phyloP scores from a whole-genome alignment of 1,284 basidiomycete species.

The Sanguinoderma infundibulare region DNA sequence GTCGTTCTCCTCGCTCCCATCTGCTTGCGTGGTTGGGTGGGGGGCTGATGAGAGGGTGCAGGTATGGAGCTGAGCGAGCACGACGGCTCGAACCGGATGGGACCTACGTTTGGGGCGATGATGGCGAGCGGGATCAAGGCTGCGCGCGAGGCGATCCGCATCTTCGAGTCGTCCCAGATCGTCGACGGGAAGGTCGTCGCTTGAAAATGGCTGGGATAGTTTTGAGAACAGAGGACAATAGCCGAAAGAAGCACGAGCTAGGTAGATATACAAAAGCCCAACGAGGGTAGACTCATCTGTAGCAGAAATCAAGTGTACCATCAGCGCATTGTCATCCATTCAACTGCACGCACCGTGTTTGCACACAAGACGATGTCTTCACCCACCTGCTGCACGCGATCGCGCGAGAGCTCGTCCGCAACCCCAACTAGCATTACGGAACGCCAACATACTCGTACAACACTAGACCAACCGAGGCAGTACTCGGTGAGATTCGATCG shows the following conservation, averaged over 20 bases:
- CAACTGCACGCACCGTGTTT: constrained; percentile 5
- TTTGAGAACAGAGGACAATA: background rate
- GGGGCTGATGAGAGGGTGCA: constrained; percentile 25
- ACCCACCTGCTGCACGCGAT: background rate
- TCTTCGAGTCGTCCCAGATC: constrained; percentile 62
- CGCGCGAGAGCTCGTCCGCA: background rate
- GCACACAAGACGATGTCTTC: background rate
- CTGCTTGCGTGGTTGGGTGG: background rate
- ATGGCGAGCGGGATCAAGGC: constrained; percentile 82
- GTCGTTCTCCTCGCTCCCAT: constrained; percentile 24
- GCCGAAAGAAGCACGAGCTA: no score
- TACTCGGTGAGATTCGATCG: background rate
- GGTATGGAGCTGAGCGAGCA: constrained; percentile 89
- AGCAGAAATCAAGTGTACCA: background rate
- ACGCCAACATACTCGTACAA: constrained; percentile 21
- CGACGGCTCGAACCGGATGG: constrained; percentile 79
- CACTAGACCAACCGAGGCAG: constrained; percentile 6
- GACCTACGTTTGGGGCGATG: constrained; percentile 85
- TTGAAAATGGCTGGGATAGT: constrained; percentile 22
- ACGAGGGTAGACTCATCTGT: background rate
- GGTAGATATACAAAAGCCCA: no score
- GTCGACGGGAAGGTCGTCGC: constrained; percentile 71
- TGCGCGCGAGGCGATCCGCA: constrained; percentile 72
- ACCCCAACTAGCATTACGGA: constrained; percentile 7
- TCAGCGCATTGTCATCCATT: background rate